Evolutionary conservation across 108 stramenopile genomes (phyloP), one percentile per base, ranked within the genome.

Genomic region (Pseudonitzschia delicatissima): DNA sequence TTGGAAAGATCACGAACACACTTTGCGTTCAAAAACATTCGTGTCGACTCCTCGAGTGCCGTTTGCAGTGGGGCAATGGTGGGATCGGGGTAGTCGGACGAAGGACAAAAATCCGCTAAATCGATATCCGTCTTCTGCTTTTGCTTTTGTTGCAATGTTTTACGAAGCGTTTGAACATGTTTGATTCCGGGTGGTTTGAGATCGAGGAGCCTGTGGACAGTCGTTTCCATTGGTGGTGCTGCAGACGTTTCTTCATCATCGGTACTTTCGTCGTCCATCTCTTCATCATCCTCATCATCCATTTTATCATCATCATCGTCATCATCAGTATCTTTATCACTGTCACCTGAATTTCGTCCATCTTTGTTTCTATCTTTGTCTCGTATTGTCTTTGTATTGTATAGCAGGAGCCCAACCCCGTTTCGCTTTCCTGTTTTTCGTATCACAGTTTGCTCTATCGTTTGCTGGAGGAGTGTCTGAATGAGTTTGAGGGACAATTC

Each of bases 401-500:
- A 91, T 32, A 91, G 45, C 4, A 86, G 15, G 15, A 88, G 60
- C 3, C 83, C 90, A 11, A 91, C 73, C 1, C 87, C 85, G 69
- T 91, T 80, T 13, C 90, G 72, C 62, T 82, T 91, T 15, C 87
- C 87, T 15, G 74, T 72, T 48, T 79, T 76, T 15, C 69, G 75
- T 44, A 73, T 83, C 31, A 87, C 85, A 29, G 81, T 78, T 33
- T 72, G 52, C n/a, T 73, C 71, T 39, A 88, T 74, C 36, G 57
- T 59, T 47, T 51, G 50, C 20, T 79, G 77, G 0, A 88, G 45
- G n/a, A 88, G 44, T 36, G 66, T 53, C 33, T 78, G 71, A 13
- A 73, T 68, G 29, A 80, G 72, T 34, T 42, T 74, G 4, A 83
- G 26, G 11, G 84, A 77, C 66, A 79, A 73, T 33, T 88, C 82